Conservation (phyloP, 192 early-diverging fungal species). For the Coemansia sp. region DNA sequence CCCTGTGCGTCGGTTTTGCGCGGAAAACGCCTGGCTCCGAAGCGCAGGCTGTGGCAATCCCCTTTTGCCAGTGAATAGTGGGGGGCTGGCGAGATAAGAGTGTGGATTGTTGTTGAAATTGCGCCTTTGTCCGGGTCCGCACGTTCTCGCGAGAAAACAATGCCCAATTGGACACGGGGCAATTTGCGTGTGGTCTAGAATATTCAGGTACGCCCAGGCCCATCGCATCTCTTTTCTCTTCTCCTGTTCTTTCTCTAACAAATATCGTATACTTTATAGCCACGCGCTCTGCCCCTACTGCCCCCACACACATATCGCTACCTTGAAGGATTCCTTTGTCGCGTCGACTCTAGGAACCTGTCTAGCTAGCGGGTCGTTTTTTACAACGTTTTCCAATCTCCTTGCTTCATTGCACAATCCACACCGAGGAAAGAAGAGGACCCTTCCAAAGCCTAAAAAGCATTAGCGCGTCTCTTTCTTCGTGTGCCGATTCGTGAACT, state of each 20-base stretch:
- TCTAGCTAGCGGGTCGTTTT: slow-evolving; percentile 2
- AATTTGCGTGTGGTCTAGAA: neutral
- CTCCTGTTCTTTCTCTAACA: slow-evolving; percentile 5
- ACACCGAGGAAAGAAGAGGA: slow-evolving; percentile 72
- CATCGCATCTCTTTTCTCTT: slow-evolving; percentile 2
- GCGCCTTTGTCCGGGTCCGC: neutral
- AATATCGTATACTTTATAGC: slow-evolving; percentile 8
- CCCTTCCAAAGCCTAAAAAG: slow-evolving; percentile 67
- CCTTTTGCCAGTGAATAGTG: neutral
- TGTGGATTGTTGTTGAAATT: no score
- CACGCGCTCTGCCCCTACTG: slow-evolving; percentile 2
- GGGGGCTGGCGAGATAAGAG: no score
- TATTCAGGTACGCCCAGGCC: slow-evolving; percentile 7
- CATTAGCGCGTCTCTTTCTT: slow-evolving; percentile 37
- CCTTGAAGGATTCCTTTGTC: slow-evolving; percentile 9
- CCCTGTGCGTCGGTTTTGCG: neutral
- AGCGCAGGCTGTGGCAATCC: neutral
- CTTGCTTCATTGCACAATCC: slow-evolving; percentile 78
- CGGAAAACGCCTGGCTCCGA: slow-evolving; percentile 1
- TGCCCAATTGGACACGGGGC: slow-evolving; percentile 35
- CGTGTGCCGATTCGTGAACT: slow-evolving; percentile 28
- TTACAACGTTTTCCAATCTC: slow-evolving; percentile 69
- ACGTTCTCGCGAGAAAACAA: slow-evolving; percentile 15
- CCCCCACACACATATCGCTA: neutral
- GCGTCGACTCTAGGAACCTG: slow-evolving; percentile 7